Evolutionary conservation across 2,329 filamentous ascomycete species (phyloP).

Genomic region (Aspergillus sergii): DNA sequence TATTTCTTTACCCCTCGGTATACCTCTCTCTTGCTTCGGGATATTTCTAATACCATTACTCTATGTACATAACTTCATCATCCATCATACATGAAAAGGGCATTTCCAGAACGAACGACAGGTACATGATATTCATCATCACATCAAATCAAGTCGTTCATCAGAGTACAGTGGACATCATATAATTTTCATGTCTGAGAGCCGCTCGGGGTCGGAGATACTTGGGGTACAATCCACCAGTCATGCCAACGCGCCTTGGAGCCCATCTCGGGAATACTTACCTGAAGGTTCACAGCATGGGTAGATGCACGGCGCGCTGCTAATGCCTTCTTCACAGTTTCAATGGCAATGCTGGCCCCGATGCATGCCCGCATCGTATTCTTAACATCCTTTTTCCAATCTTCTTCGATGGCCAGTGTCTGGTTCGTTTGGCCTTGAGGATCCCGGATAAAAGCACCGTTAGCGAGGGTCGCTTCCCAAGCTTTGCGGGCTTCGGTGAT

Average conservation of each 20-base stretch:
- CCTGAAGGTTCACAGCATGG: conserved; percentile 30
- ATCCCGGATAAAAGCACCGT: conserved; percentile 38
- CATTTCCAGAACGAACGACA: not conserved
- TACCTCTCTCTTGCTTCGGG: not conserved
- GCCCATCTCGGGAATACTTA: conserved; percentile 42
- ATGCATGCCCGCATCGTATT: conserved; percentile 71
- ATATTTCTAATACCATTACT: not conserved
- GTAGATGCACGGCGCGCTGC: conserved; percentile 21
- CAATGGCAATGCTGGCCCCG: conserved; percentile 66
- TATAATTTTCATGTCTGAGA: conserved; percentile 17
- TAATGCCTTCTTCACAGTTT: conserved; percentile 61
- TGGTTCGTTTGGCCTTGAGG: conserved; percentile 26
- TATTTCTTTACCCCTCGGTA: not conserved
- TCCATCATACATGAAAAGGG: not conserved
- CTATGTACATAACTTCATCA: conserved; percentile 15
- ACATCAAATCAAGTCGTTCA: not conserved
- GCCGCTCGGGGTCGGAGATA: conserved; percentile 22
- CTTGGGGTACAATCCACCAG: conserved; percentile 49
- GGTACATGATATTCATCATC: not conserved
- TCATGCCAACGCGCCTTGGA: conserved; percentile 47
- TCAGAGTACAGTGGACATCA: not conserved
- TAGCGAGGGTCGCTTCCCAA: conserved; percentile 46
- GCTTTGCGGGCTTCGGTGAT: conserved; percentile 45
- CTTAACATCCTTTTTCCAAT: conserved; percentile 64
- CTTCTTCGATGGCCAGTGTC: conserved; percentile 56